These are phyloP conservation scores for Mucor mucedo DNA, from an alignment of 371 early-diverging fungal genomes.

Conservation along the genomic window DNA sequence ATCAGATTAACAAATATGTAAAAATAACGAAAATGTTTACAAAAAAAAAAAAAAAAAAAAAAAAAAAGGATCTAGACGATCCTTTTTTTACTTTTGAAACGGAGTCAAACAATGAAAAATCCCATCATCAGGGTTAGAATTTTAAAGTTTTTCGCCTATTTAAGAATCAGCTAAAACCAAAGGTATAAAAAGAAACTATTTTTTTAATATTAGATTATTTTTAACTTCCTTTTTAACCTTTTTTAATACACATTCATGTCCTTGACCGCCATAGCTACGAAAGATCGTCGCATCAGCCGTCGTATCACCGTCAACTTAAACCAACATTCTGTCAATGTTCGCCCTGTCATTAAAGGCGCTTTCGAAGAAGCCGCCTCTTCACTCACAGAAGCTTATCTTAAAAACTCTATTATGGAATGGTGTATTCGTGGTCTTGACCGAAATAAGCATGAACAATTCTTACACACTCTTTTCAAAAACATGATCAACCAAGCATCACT, in stretches of 20 bases:
- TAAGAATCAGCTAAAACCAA: too few species aligned
- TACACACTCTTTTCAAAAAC: constrained; percentile 40
- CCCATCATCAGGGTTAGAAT: too few species aligned
- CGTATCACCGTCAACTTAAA: constrained; percentile 43
- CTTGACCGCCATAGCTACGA: constrained; percentile 1
- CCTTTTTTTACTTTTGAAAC: not conserved
- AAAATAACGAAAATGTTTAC: too few species aligned
- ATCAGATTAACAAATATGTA: too few species aligned
- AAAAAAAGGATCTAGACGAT: not conserved
- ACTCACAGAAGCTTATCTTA: constrained; percentile 42
- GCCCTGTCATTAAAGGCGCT: constrained; percentile 34
- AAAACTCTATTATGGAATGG: constrained; percentile 39
- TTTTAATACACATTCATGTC: constrained; percentile 5
- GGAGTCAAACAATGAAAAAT: not conserved
- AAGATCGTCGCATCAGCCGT: constrained; percentile 36
- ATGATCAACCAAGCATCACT: constrained; percentile 42
- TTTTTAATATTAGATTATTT: too few species aligned
- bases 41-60: too few species aligned
- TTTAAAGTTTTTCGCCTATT: not conserved
- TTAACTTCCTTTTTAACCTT: not conserved
- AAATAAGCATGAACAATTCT: constrained; percentile 36
- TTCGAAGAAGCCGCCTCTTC: constrained; percentile 53
- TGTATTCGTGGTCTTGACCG: constrained; percentile 30
- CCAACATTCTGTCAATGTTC: not conserved
- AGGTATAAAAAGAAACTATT: too few species aligned